phyloP scores from a whole-genome alignment of 768 basidiomycete genomes.

The Neoboletus magnificus region DNA sequence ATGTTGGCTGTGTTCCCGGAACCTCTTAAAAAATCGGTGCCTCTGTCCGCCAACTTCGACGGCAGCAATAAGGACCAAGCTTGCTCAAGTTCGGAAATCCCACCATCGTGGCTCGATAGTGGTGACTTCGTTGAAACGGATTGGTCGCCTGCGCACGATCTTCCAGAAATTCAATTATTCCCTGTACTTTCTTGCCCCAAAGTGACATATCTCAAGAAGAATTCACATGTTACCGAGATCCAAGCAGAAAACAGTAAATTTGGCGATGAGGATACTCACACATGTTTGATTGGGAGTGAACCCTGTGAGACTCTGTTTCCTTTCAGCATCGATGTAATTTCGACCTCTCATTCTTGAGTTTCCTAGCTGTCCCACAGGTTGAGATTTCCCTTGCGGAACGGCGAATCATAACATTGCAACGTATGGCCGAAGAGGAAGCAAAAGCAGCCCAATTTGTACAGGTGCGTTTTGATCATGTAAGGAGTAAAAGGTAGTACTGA shows the following conservation, averaged over 20 bases:
- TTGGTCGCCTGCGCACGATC: slow-evolving; percentile 47
- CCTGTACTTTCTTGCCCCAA: slow-evolving; percentile 77
- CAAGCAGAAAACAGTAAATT: slow-evolving; percentile 67
- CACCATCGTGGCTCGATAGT: slow-evolving; percentile 67
- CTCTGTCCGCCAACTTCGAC: slow-evolving; percentile 44
- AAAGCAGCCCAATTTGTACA: slow-evolving; percentile 5
- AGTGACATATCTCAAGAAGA: slow-evolving; percentile 76
- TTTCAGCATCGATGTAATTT: neutral
- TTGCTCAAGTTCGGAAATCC: slow-evolving; percentile 33
- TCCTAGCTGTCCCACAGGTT: slow-evolving; percentile 56
- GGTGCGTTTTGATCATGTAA: slow-evolving; percentile 10
- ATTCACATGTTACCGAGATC: slow-evolving; percentile 40
- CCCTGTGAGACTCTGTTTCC: slow-evolving; percentile 45
- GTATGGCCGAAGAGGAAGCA: slow-evolving; percentile 14
- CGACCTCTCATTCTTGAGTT: slow-evolving; percentile 5
- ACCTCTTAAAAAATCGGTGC: slow-evolving; percentile 58
- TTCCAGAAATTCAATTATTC: slow-evolving; percentile 64
- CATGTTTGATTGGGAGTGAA: slow-evolving; percentile 73
- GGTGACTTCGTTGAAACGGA: slow-evolving; percentile 84
- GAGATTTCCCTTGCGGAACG: slow-evolving; percentile 59
- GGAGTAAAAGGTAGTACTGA: neutral
- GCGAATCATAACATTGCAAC: slow-evolving; percentile 51
- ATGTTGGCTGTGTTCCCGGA: slow-evolving; percentile 77
- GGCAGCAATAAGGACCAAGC: slow-evolving; percentile 36
- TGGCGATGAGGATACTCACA: slow-evolving; percentile 79